These are phyloP conservation scores for Fusarium tricinctum DNA, from an alignment of 2,329 filamentous ascomycete species.

Conservation along the genomic window DNA sequence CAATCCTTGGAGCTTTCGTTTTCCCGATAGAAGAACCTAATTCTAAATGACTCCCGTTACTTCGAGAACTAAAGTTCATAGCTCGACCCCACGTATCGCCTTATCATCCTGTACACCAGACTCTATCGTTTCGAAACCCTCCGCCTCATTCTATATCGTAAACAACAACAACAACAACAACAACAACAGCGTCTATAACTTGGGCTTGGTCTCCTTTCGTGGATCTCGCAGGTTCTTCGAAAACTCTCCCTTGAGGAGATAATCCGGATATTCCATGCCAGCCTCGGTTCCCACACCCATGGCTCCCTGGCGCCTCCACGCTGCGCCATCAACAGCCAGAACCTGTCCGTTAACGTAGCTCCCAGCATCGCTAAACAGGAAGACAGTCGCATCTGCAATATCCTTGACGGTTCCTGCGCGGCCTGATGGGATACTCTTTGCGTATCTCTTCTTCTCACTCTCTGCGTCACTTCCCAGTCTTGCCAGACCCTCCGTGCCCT, in stretches of 20 bases:
- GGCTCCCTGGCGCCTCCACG: slow-evolving; percentile 67
- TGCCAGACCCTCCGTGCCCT: slow-evolving; percentile 84
- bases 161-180: neutral
- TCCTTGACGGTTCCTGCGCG: slow-evolving; percentile 85
- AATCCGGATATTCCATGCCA: slow-evolving; percentile 68
- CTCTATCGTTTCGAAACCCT: neutral
- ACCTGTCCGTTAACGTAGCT: slow-evolving; percentile 88
- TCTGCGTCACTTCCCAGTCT: slow-evolving; percentile 65
- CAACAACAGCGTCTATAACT: slow-evolving; percentile 53
- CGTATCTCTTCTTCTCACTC: slow-evolving; percentile 52
- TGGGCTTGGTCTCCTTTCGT: slow-evolving; percentile 55
- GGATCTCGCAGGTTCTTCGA: slow-evolving; percentile 54
- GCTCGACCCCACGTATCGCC: neutral
- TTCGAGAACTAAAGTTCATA: neutral
- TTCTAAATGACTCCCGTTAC: neutral
- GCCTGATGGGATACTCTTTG: slow-evolving; percentile 75
- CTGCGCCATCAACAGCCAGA: slow-evolving; percentile 78
- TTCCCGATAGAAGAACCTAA: slow-evolving; percentile 20
- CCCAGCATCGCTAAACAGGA: slow-evolving; percentile 85
- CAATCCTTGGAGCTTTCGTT: neutral
- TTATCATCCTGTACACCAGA: neutral
- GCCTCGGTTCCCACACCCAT: slow-evolving; percentile 62
- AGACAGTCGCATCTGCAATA: slow-evolving; percentile 93
- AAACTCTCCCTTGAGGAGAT: slow-evolving; percentile 55
- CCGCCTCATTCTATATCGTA: neutral